Evolutionary conservation across 768 basidiomycete genomes (phyloP), one percentile per base, ranked within the genome.

Genomic region (Suillus subaureus): DNA sequence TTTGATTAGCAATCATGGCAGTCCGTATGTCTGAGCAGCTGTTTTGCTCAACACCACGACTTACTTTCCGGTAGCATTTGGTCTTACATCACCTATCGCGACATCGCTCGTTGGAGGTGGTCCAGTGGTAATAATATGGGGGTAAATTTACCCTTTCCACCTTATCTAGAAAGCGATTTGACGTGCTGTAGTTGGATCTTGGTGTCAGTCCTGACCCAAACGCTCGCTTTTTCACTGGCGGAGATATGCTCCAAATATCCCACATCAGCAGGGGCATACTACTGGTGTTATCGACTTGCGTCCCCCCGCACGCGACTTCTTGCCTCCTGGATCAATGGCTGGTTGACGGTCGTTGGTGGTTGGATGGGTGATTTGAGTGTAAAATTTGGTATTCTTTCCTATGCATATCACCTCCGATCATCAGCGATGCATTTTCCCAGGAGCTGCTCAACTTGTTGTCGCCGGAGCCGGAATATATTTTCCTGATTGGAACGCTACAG

Each of bases 341-440:
- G 89, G 89, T 75, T 90, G 21, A 87, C 85, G 2, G 79, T 89
- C 70, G 87, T 88, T 35, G 89, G 89, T 31, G 86, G 89, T 16
- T 90, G 89, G 88, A 90, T 85, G 0, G 81, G 87, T 64, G 84
- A 86, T n/a, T 70, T 89, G 43, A 88, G 87, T 12, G 88, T 88
- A 7, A 87, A 84, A 4, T 90, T 90, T 70, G 87, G 86, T 74
- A 64, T 26, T 43, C 39, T 1, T 37, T 40, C 39, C n/a, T 42
- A 52, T 43, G 42, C 26, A 15, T 63, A 9, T 49, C 11, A 39
- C 45, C 18, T 4, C 33, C 11, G 18, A 21, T 49, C 16, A 23
- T 7, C 42, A 40, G 5, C 18, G 35, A 40, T 49, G 39, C 56
- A 62, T 33, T 62, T 21, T 39, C 37, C 57, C 79, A 84, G 88